Base-by-base conservation (phyloP, 371 early-diverging fungal species). In the Amoeboaphelidium protococcarum region DNA sequence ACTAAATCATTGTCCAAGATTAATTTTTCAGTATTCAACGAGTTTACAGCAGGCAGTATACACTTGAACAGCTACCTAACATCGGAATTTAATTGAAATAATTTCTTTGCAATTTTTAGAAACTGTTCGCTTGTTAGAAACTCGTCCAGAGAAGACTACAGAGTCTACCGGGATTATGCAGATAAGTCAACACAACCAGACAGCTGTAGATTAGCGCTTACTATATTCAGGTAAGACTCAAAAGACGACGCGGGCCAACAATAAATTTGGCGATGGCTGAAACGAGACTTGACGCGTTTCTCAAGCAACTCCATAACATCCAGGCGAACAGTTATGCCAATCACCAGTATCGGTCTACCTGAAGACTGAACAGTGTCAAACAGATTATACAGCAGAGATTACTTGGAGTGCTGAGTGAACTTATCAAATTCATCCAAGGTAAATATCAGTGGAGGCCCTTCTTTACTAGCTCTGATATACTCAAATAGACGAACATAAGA, bases 201-300 rank as follows among this genome's bases (percentile, higher is more conserved):
- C n/a, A n/a, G n/a, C n/a, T n/a, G n/a, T n/a, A n/a, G n/a, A n/a
- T n/a, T n/a, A n/a, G n/a, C n/a, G n/a, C n/a, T n/a, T n/a, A n/a
- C n/a, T n/a, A n/a, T n/a, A n/a, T n/a, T n/a, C n/a, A n/a, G n/a
- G n/a, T n/a, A n/a, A n/a, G n/a, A n/a, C n/a, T n/a, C n/a, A n/a
- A n/a, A n/a, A n/a, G n/a, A n/a, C n/a, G n/a, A n/a, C n/a, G 16
- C 37, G 1, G 75, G 69, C 47, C 69, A 73, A 2, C 78, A 63
- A 47, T 72, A 69, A 20, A 87, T 72, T 40, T 74, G 73, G 16
- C 87, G 67, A 56, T 86, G 86, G 6, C 88, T 87, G 59, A 87
- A 91, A 25, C 92, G 68, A 19, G 88, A 87, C 50, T 85, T 85
- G 47, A 91, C 90, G 6, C 92, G 76, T 54, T 91, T 91, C 58